Conservation (phyloP, 192 early-diverging fungal species). For the Gamsiella multidivaricata region DNA sequence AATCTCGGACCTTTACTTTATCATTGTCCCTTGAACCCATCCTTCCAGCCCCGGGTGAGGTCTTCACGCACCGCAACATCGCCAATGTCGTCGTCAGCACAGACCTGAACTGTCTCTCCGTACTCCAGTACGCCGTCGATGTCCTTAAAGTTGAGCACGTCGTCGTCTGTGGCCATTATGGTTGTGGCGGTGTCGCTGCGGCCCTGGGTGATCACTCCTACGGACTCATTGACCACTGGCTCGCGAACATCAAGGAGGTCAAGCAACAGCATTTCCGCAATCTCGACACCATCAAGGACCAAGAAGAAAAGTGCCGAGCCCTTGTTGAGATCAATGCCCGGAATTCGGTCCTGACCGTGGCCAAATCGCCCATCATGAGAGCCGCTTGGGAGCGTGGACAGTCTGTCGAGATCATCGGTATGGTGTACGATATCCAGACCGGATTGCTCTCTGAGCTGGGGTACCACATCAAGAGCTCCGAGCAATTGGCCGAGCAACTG, state of each 20-base stretch:
- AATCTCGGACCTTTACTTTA: neutral
- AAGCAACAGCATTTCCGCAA: constrained; percentile 60
- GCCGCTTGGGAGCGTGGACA: constrained; percentile 86
- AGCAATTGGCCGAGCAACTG: constrained; percentile 26
- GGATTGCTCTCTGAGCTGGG: constrained; percentile 57
- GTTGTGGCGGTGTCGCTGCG: constrained; percentile 77
- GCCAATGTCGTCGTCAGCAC: constrained; percentile 88
- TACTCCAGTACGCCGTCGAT: constrained; percentile 94
- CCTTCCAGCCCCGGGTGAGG: constrained; percentile 72
- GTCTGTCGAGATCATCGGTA: constrained; percentile 71
- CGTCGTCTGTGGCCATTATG: constrained; percentile 89
- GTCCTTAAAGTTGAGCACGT: constrained; percentile 93
- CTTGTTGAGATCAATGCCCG: constrained; percentile 81
- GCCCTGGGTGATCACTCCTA: constrained; percentile 68
- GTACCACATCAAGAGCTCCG: constrained; percentile 19
- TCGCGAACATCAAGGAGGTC: constrained; percentile 86
- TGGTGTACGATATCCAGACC: constrained; percentile 73
- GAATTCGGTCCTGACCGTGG: constrained; percentile 76
- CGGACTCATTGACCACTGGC: constrained; percentile 91
- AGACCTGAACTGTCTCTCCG: constrained; percentile 85
- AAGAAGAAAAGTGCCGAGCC: constrained; percentile 57
- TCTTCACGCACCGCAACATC: constrained; percentile 98
- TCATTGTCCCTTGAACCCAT: neutral
- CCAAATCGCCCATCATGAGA: constrained; percentile 78
- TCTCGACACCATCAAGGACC: constrained; percentile 46